Evolutionary conservation across 2,329 filamentous ascomycete genomes (phyloP), one percentile per base, ranked within the genome.

Genomic region (Acephala macrosclerotiorum): DNA sequence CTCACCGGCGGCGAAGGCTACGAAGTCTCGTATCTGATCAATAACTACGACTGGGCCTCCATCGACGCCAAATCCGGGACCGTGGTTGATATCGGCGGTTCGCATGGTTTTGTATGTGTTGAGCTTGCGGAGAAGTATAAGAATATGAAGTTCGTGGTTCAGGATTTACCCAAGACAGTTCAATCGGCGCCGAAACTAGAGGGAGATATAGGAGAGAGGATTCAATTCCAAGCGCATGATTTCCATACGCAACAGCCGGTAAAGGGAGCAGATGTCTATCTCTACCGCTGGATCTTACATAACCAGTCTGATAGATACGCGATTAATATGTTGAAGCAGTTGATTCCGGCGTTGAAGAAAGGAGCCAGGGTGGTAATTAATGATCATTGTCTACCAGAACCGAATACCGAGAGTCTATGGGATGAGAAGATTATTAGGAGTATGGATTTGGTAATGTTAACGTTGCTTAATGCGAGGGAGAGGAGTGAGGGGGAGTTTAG

Each of bases 231-330:
- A 59, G 66, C 65, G 2, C 86, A 90, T 72, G 83, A 88, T 70
- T 87, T 90, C 73, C 87, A 89, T 73, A 79, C 79, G 6, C 80
- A 83, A 59, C 87, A 90, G 74, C 80, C 82, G 0, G 79, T 85
- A 16, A 77, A 82, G 57, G 81, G 74, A 3, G 87, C 85, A 0
- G 86, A 88, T 70, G 79, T 88, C 20, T 89, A 88, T 76, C 81
- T 85, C 70, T 83, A 88, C 75, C 83, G 85, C 57, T 84, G 83
- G 80, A 87, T 89, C 67, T 75, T 90, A 8, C 86, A 90, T 73
- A 87, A 89, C 76, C 87, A 87, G 78, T 83, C 85, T 0, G 86
- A 86, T 16, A 80, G 81, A 2, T 84, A 86, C 62, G 81, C 81
- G 3, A 72, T 83, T 53, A 78, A 79, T 53, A 83, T 88, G 45